Evolutionary conservation across 306 rosid species (phyloP), one percentile per base, ranked within the genome.

Genomic region (Carpinus viminea): DNA sequence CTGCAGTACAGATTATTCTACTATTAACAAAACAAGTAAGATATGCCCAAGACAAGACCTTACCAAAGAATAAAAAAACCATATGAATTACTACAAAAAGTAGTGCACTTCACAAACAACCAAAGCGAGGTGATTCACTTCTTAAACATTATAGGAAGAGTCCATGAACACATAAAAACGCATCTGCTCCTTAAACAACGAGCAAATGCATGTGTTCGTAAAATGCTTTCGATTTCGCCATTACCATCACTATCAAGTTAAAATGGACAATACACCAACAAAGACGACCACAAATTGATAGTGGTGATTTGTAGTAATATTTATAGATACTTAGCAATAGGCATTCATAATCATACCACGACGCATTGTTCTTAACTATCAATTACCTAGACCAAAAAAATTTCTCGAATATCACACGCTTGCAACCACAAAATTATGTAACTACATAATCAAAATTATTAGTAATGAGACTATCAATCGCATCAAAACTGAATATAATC

Each of bases 1-100:
- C 90, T 88, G 61, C 41, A 73, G 17, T 8, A 5, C 56, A 46
- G 9, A 70, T 78, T 28, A 3, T 17, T 13, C 55, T 21, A 21
- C 16, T 15, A 7, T n/a, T 48, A 28, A 62, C 9, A 17, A 55
- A 74, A 34, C 53, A 51, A 54, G 18, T 20, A 18, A 69, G 18
- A 69, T 4, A 5, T 3, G 38, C 36, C 20, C 26, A 21, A 20
- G 15, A 57, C 5, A n/a, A 24, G 20, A 57, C 16, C 54, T 50
- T 15, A 12, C 16, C 17, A 12, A 50, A 50, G 54, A 50, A 12
- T 57, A 57, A 12, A 21, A 21, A 7, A 57, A 57, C 34, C 64
- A 21, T 57, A 10, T 10, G 7, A 57, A n/a, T 55, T 8, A 55
- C 34, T 13, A 31, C 21, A 5, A 34, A 34, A 62, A 62, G 69